Base-by-base conservation (phyloP, 345 rosid species). In the Acer saccharum region DNA sequence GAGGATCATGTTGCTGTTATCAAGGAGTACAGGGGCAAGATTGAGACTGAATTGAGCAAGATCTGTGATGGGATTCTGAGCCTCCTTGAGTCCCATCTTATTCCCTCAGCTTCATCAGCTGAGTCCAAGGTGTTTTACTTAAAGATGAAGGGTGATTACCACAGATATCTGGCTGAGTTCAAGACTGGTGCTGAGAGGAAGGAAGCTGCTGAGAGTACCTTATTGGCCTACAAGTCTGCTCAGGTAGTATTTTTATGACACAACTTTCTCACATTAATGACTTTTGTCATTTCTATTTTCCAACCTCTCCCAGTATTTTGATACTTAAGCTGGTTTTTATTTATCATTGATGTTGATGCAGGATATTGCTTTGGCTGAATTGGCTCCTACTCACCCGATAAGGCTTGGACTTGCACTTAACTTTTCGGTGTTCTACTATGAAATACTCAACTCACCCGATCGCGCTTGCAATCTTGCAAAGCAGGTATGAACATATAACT, bases 361-460 rank as follows among this genome's bases (percentile, higher is more conserved):
- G 98, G 98, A 95, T 83, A 95, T 95, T 86, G 99, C 99, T 77
- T 83, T 90, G 68, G 87, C 94, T 69, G 96, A 95, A 7, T 78
- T 93, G 69, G 92, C 99, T 79, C 94, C 99, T 18, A 95, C 99
- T 70, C 99, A 95, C 87, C 98, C 99, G 6, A 93, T 95, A 71
- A 90, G 94, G 84, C 89, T 96, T 82, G 99, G 99, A 61, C 98
- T 96, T 71, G 98, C 99, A 14, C 98, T 96, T 63, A 95, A 95
- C 88, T 95, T 95, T 91, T 95, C 99, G 18, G 99, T 95, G 21
- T 95, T 95, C 86, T 95, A 93, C 83, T 95, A 95, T 83, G 99
- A 95, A 89, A 95, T 95, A 75, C 98, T 95, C 58, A 95, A 92
- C 89, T 95, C 99, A 60, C 97, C 99, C 65, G 99, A 95, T 75